Conservation (phyloP, 495 filamentous ascomycete genomes). For the Trichoderma virens region DNA sequence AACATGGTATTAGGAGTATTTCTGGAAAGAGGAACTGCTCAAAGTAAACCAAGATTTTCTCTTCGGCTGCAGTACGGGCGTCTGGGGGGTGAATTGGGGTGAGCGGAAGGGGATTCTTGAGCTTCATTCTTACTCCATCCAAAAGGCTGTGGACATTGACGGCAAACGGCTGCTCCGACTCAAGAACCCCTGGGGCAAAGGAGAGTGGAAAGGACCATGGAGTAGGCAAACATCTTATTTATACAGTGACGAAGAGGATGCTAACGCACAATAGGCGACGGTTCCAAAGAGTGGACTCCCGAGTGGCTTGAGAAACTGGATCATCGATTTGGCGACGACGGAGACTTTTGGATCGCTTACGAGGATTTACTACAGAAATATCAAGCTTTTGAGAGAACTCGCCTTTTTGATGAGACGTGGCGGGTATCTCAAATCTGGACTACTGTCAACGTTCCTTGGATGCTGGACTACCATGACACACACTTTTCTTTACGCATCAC, state of each 20-base stretch:
- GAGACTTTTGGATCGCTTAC: conserved; percentile 63
- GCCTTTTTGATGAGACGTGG: conserved; percentile 84
- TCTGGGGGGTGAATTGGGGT: conserved; percentile 50
- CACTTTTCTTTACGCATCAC: conserved; percentile 67
- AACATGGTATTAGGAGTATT: conserved; percentile 61
- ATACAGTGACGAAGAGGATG: not conserved
- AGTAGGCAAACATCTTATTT: conserved; percentile 27
- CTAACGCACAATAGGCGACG: conserved; percentile 41
- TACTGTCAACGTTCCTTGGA: conserved; percentile 76
- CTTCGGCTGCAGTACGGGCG: conserved; percentile 72
- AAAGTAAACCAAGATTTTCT: conserved; percentile 82
- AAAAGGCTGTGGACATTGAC: conserved; percentile 70
- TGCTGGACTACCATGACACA: conserved; percentile 73
- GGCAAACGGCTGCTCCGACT: conserved; percentile 67
- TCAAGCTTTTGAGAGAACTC: conserved; percentile 73
- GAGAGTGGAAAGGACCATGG: conserved; percentile 79
- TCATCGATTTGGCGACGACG: conserved; percentile 86
- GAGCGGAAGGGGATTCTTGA: conserved; percentile 67
- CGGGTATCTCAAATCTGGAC: conserved; percentile 80
- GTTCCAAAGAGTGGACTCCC: conserved; percentile 85
- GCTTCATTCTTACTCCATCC: conserved; percentile 84
- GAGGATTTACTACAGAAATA: conserved; percentile 79
- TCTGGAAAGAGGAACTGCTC: conserved; percentile 82
- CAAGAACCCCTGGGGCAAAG: conserved; percentile 83
- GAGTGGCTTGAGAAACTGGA: conserved; percentile 75